Base-by-base conservation (phyloP, 2,329 filamentous ascomycete species). In the Phialocephala subalpina region DNA sequence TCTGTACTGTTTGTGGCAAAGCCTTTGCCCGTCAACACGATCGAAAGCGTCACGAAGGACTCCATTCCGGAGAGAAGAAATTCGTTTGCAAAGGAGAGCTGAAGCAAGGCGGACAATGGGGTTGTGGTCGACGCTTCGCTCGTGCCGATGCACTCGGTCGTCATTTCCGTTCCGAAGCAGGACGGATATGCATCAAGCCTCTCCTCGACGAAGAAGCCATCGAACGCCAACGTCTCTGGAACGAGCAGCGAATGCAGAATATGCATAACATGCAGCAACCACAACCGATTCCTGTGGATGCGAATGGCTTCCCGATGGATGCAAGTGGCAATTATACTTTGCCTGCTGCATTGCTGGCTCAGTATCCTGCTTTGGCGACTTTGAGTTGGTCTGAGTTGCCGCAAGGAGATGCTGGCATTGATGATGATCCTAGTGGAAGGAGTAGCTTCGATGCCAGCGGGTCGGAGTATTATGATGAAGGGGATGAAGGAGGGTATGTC, bases 11-110 rank as follows among this genome's bases (percentile, higher is more conserved):
- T 9, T 99, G 96, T 73, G 93, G 93, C 60, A 99, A 99, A 79
- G 96, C 96, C 0, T 99, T 99, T 80, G 96, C 96, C 6, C 91
- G 96, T 29, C 96, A 99, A 77, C 96, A 99, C 77, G 96, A 99
- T 77, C 91, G 96, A 55, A 99, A 99, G 80, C 91, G 96, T 45
- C 96, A 99, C 79, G 96, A 99, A 80, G 94, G 95, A 45, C 82
- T 99, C 49, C 96, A 99, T 76, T 97, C 93, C 0, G 96, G 96
- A 49, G 96, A 99, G 81, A 99, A 98, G 87, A 98, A 97, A 77
- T 99, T 98, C 77, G 92, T 98, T 8, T 99, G 96, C 80, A 94
- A 93, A 72, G 96, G 96, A 61, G 92, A 94, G 65, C 87, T 99
- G 58, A 94, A 95, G 72, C 88, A 88, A 1, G 90, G 90, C 56